These are phyloP conservation scores for Ophiostoma ulmi DNA, from an alignment of 2,329 filamentous ascomycete species.

Conservation along the genomic window DNA sequence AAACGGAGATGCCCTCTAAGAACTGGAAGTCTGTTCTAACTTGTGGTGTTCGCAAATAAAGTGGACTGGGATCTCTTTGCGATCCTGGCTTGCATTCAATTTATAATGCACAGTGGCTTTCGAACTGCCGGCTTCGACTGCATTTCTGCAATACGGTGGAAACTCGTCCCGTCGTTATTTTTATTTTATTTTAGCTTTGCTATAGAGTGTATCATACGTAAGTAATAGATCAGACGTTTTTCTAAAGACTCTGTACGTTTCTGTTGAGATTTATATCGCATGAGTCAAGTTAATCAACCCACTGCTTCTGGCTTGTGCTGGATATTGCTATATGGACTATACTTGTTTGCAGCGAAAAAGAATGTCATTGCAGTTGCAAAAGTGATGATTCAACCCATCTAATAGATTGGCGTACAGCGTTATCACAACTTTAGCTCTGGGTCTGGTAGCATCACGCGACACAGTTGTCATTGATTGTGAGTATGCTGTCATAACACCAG, in stretches of 20 bases:
- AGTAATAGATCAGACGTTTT: too few species aligned
- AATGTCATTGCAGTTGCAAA: slow-evolving; percentile 31
- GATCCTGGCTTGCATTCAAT: too few species aligned
- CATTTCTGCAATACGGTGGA: too few species aligned
- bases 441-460: not conserved
- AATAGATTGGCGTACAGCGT: not conserved
- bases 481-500: slow-evolving; percentile 20
- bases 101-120: too few species aligned
- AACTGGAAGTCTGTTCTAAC: not conserved
- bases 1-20: slow-evolving; percentile 1
- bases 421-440: slow-evolving; percentile 17
- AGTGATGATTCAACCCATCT: too few species aligned
- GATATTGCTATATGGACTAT: too few species aligned
- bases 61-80: too few species aligned
- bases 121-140: too few species aligned
- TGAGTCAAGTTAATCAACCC: too few species aligned
- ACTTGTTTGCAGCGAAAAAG: slow-evolving; percentile 34
- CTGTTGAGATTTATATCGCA: too few species aligned
- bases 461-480: slow-evolving; percentile 22
- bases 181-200: not conserved
- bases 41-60: not conserved
- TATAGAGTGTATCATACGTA: slow-evolving; percentile 18
- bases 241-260: not conserved
- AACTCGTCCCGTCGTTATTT: not conserved
- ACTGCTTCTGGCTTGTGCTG: too few species aligned